Percentiles rank a stretch among this genome's conserved stretches.
Conservation (phyloP, 768 basidiomycete species). For the Baorangia bicolor region DNA sequence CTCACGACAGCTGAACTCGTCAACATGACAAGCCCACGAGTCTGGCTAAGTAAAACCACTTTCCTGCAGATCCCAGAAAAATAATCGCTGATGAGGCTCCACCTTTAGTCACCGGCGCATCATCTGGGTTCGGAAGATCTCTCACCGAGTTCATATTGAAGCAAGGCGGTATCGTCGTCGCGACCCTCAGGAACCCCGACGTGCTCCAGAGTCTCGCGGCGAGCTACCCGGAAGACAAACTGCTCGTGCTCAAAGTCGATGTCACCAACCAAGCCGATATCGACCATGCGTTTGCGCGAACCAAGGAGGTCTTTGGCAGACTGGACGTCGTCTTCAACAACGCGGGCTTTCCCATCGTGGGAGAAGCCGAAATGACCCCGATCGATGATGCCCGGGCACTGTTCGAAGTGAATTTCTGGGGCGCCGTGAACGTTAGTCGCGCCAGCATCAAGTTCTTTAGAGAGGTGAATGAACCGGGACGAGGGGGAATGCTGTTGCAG, state of each 20-base stretch:
- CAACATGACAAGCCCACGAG: conserved; percentile 4
- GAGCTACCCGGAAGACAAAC: conserved; percentile 2
- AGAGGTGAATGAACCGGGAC: conserved; percentile 33
- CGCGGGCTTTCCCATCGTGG: conserved; percentile 13
- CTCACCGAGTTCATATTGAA: conserved; percentile 33
- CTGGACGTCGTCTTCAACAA: conserved; percentile 25
- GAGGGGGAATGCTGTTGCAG: conserved; percentile 37
- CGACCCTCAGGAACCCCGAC: conserved; percentile 42
- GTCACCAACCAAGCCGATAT: conserved; percentile 12
- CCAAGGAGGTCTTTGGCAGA: conserved; percentile 7
- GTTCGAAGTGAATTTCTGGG: conserved; percentile 33
- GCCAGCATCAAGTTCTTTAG: conserved; percentile 33
- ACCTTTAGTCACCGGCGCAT: conserved; percentile 39
- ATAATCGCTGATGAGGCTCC: not conserved
- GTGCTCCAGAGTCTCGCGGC: conserved; percentile 6
- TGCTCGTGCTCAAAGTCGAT: conserved; percentile 18
- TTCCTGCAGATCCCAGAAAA: not conserved
- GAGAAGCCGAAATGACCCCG: conserved; percentile 25
- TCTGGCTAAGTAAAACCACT: conserved; percentile 9
- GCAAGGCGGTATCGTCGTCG: conserved; percentile 39
- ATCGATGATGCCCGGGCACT: conserved; percentile 16
- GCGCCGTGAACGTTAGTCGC: conserved; percentile 26
- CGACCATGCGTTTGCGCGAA: conserved; percentile 10
- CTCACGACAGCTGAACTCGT: not conserved
- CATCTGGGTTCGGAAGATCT: conserved; percentile 38